Base-by-base conservation (phyloP, 352 stramenopile genomes). In the Thraustochytrium striatum region DNA sequence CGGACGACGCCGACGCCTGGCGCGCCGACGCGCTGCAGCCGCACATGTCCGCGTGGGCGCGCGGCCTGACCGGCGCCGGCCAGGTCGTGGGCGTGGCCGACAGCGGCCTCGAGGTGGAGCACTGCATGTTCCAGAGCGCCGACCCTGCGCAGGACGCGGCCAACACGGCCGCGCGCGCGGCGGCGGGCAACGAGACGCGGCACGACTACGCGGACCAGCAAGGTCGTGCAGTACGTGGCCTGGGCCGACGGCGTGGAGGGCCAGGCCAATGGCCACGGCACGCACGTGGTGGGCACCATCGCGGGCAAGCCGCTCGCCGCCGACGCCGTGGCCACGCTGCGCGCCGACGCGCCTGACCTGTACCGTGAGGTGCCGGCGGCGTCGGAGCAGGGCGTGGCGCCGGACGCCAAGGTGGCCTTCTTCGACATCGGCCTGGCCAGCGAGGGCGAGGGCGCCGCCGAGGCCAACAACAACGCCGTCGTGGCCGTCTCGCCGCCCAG, bases 201-300 rank as follows among this genome's bases (percentile, higher is more conserved):
- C 47, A 55, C 25, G 16, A 16, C 25, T 55, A 55, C 47, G 16
- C 47, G 25, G 25, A 55, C 47, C 47, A 55, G n/a, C n/a, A n/a
- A n/a, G n/a, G n/a, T n/a, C n/a, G n/a, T n/a, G n/a, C n/a, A n/a
- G n/a, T n/a, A n/a, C n/a, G n/a, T n/a, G n/a, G n/a, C n/a, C n/a
- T n/a, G n/a, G n/a, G n/a, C n/a, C n/a, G n/a, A n/a, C n/a, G 47
- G 47, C 25, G 47, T 16, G 47, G 47, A 55, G 25, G 47, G 47
- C 30, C 9, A 72, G 11, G 11, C 13, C 68, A 36, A 75, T 11
- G 68, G 68, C 68, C 68, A 78, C 61, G 68, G 68, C 11, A 78
- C 68, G 11, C 68, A 78, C 57, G 68, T 78, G 30, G 41, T 36
- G 13, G 68, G 68, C 41, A 78, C 43, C 28, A 36, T 78, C 13